Conservation (phyloP, 2,329 filamentous ascomycete genomes). For the Karstenula rhodostoma region DNA sequence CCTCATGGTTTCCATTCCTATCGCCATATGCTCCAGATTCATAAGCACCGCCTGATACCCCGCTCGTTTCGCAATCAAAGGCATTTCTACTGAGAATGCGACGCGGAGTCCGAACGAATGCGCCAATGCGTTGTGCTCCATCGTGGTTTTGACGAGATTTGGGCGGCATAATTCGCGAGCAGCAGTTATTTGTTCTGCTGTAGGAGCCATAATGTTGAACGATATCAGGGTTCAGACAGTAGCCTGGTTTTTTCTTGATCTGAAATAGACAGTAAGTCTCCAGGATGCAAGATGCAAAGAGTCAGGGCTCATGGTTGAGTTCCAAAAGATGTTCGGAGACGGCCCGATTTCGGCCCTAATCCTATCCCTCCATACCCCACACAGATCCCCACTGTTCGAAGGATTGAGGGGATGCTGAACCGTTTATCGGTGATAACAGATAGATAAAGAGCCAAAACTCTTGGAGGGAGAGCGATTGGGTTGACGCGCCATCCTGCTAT, state of each 20-base stretch:
- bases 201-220: background rate
- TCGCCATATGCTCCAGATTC: background rate
- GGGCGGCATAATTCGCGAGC: background rate
- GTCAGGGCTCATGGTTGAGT: background rate
- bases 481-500: background rate
- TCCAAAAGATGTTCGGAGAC: background rate
- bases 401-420: background rate
- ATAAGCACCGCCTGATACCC: background rate
- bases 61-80: background rate
- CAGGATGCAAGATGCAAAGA: background rate
- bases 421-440: background rate
- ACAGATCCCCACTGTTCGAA: background rate
- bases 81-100: background rate
- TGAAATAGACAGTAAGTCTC: no score
- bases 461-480: background rate
- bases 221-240: no score
- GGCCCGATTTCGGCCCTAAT: slow-evolving; percentile 1
- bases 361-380: background rate
- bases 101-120: background rate
- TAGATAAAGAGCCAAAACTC: background rate
- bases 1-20: slow-evolving; percentile 3
- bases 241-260: background rate
- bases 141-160: background rate
- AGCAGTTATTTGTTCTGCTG: background rate
- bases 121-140: slow-evolving; percentile 2